Base-by-base conservation (phyloP, 148 eudicot genomes). In the Camellia granthamiana region DNA sequence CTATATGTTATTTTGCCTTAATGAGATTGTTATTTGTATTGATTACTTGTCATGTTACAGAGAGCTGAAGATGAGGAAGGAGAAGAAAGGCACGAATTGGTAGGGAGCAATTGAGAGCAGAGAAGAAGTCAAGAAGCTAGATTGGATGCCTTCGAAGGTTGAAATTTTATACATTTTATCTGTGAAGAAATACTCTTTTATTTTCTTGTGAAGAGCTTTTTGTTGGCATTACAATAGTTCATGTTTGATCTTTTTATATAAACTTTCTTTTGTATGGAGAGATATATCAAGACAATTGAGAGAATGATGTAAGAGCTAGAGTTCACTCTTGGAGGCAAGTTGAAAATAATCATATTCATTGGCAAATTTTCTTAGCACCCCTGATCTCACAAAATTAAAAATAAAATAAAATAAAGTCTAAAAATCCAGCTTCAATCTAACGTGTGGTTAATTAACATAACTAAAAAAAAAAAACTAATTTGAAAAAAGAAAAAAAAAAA, bases 121-220 rank as follows among this genome's bases (percentile, higher is more conserved):
- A 82, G 69, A 77, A 76, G 74, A 88, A 87, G 78, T 52, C 63
- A 21, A 83, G 85, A 70, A 79, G 73, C 55, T 72, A 71, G 86
- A 87, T 81, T 83, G 58, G 68, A 63, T 79, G 78, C 81, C 85
- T 52, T 81, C 85, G 82, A 80, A 84, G 85, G 89, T 82, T 60
- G 82, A 77, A 82, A 75, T 19, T 77, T 21, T 61, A 61, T 15
- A 15, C 52, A 42, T 42, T 14, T 2, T 8, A 9, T 14, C 67
- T 77, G 75, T 73, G 75, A 64, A 69, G 83, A 65, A 74, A 80
- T 30, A 30, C 38, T 30, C 38, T 30, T 30, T 30, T 30, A 30
- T 30, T 30, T 30, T 30, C 1, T 30, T 30, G 38, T 30, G 38
- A 30, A 30, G 38, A 46, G 19, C 4, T 41, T 42, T 18, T 11